phyloP scores from a whole-genome alignment of 148 eudicot genomes.

The Arctostaphylos glauca region DNA sequence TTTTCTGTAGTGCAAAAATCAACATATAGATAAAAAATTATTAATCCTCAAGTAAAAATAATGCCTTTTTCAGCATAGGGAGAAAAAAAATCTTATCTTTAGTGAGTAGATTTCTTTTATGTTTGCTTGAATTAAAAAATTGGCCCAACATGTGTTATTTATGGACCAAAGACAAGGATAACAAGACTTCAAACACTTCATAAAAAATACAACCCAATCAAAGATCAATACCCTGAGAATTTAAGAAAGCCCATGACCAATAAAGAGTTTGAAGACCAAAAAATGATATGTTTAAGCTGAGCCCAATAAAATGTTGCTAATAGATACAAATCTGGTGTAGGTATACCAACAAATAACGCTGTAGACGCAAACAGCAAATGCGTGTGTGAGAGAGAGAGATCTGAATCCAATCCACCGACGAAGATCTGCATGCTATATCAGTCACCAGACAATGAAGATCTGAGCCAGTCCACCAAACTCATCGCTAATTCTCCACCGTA shows the following conservation, averaged over 20 bases:
- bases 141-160: neutral
- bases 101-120: neutral
- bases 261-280: neutral
- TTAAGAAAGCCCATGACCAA: neutral
- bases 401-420: neutral
- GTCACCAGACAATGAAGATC: neutral
- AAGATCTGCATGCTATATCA: neutral
- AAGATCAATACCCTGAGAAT: neutral
- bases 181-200: neutral
- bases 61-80: neutral
- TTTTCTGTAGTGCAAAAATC: neutral
- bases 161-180: neutral
- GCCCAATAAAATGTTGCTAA: neutral
- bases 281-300: neutral
- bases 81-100: neutral
- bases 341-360: neutral
- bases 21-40: neutral
- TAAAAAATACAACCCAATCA: neutral
- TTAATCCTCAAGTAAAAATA: neutral
- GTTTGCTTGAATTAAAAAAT: neutral
- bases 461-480: neutral
- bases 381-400: neutral
- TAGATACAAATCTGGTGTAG: neutral
- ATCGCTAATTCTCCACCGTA: neutral
- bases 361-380: neutral